phyloP scores from a whole-genome alignment of 208 protist genomes.

The Leishmania braziliensis region DNA sequence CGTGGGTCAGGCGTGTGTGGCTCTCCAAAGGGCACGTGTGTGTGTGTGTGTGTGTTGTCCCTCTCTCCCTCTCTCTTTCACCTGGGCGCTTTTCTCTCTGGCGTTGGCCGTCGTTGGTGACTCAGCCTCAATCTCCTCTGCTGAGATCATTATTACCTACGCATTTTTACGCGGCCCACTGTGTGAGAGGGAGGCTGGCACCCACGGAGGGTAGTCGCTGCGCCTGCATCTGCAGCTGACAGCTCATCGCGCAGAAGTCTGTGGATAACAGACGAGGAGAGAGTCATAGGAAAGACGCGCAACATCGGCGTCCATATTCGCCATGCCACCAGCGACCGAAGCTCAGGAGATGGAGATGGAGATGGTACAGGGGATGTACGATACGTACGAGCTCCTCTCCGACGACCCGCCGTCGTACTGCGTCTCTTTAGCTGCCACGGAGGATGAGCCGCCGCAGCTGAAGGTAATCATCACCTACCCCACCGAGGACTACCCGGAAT shows the following conservation, averaged over 20 bases:
- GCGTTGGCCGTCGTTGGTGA: not conserved
- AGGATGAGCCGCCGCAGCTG: conserved; percentile 78
- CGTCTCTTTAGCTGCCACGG: conserved; percentile 61
- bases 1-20: not conserved
- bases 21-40: not conserved
- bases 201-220: not conserved
- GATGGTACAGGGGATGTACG: conserved; percentile 92
- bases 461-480: conserved; percentile 76
- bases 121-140: not conserved
- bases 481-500: conserved; percentile 73
- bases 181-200: not conserved
- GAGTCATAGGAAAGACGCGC: not conserved
- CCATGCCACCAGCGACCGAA: conserved; percentile 71
- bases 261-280: not conserved
- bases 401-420: conserved; percentile 80
- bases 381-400: conserved; percentile 73
- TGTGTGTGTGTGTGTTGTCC: no score
- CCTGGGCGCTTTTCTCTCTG: not conserved
- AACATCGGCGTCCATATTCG: not conserved
- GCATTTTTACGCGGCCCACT: not conserved
- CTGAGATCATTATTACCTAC: not conserved
- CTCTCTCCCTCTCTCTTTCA: not conserved
- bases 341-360: conserved; percentile 93
- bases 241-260: not conserved
- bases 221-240: not conserved